Conservation (phyloP, 345 rosid species). For the Salix koriyanagi region DNA sequence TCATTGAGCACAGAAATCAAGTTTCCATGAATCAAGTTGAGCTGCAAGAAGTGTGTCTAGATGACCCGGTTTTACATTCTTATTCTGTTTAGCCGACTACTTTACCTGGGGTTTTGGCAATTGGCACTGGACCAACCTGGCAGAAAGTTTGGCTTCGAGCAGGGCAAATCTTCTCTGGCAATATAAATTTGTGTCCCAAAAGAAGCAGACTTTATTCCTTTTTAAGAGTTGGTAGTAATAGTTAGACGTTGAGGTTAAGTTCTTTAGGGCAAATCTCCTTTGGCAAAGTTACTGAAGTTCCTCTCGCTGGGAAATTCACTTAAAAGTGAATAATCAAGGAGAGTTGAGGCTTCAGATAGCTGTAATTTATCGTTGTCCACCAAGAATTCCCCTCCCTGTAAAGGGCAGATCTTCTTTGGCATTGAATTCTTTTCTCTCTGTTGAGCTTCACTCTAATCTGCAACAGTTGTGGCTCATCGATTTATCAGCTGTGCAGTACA, state of each 20-base stretch:
- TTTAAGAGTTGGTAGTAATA: neutral
- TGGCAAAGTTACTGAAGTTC: constrained; percentile 34
- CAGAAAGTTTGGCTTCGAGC: constrained; percentile 16
- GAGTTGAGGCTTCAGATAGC: constrained; percentile 12
- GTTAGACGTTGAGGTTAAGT: constrained; percentile 16
- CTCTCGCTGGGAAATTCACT: constrained; percentile 24
- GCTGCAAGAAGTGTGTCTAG: constrained; percentile 23
- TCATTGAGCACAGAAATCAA: neutral
- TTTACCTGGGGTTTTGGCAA: constrained; percentile 13
- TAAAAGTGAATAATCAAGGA: constrained; percentile 22
- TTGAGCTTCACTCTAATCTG: constrained; percentile 14
- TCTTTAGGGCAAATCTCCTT: constrained; percentile 53
- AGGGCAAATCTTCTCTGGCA: constrained; percentile 58
- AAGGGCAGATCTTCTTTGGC: constrained; percentile 27
- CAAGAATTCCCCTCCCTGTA: constrained; percentile 2
- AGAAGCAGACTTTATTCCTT: constrained; percentile 13
- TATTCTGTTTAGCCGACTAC: neutral
- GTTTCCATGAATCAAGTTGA: constrained; percentile 11
- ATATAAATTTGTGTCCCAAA: constrained; percentile 15
- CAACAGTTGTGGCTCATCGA: constrained; percentile 8
- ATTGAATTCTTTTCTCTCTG: neutral
- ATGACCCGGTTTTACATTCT: constrained; percentile 11
- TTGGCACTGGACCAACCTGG: constrained; percentile 11
- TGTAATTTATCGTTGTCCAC: constrained; percentile 12
- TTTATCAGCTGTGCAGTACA: constrained; percentile 15